These are phyloP conservation scores for Apiospora kogelbergensis DNA, from an alignment of 2,329 filamentous ascomycete genomes.

Conservation along the genomic window DNA sequence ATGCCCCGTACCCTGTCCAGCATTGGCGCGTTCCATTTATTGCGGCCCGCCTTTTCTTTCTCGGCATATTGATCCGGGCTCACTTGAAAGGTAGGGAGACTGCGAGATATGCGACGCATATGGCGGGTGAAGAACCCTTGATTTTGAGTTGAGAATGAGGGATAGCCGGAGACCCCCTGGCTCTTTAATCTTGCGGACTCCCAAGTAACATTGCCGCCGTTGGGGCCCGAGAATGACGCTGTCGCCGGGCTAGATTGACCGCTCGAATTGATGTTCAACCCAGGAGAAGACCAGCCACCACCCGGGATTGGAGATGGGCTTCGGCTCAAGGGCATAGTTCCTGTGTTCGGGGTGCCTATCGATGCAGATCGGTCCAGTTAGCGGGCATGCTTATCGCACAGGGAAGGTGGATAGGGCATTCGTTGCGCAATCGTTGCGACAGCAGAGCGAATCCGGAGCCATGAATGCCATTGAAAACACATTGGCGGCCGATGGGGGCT, in stretches of 20 bases:
- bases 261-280: constrained; percentile 68
- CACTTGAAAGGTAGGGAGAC: constrained; percentile 70
- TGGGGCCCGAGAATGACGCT: constrained; percentile 45
- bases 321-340: constrained; percentile 78
- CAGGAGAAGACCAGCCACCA: constrained; percentile 87
- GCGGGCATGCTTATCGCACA: neutral
- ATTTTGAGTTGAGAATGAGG: constrained; percentile 77
- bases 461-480: neutral
- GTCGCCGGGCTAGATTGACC: constrained; percentile 66
- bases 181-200: constrained; percentile 78
- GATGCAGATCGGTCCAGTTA: neutral
- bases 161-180: constrained; percentile 70
- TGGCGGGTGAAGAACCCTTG: constrained; percentile 86
- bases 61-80: constrained; percentile 58
- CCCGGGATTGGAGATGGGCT: constrained; percentile 83
- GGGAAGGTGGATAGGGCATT: neutral
- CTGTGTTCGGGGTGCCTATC: constrained; percentile 52
- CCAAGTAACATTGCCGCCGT: constrained; percentile 69
- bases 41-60: constrained; percentile 73
- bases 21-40: constrained; percentile 51
- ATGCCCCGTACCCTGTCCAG: constrained; percentile 47
- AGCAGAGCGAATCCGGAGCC: neutral
- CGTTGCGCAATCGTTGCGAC: neutral
- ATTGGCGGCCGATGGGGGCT: neutral
- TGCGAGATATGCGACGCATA: constrained; percentile 77